Evolutionary conservation across 2,329 filamentous ascomycete species (phyloP).

Genomic region (Coniochaeta sp.): DNA sequence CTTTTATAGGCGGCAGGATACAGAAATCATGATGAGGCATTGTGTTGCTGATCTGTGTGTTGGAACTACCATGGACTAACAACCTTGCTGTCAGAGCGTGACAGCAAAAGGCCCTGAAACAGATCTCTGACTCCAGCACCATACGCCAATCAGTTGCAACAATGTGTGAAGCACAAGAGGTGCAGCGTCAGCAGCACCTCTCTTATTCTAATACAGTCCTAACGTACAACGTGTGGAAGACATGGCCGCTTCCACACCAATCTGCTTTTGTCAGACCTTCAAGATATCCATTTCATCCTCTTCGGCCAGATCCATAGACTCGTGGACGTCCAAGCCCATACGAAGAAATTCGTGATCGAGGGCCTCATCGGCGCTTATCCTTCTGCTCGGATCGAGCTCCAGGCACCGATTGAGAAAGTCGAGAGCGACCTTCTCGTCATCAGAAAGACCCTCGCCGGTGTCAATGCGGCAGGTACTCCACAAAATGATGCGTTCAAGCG

Average conservation of each 20-base stretch:
- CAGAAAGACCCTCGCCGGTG: conserved; percentile 43
- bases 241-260: too few relatives aligned
- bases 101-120: background rate
- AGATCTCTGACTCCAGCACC: background rate
- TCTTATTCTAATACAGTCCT: background rate
- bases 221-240: too few relatives aligned
- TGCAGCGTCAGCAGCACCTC: too few relatives aligned
- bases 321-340: conserved; percentile 21
- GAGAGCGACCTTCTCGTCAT: conserved; percentile 66
- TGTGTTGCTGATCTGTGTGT: background rate
- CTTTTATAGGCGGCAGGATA: background rate
- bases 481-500: conserved; percentile 85
- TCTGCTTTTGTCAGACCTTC: conserved; percentile 18
- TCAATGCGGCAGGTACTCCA: conserved; percentile 78
- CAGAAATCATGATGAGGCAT: background rate
- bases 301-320: conserved; percentile 24
- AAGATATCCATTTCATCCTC: conserved; percentile 50
- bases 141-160: background rate
- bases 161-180: background rate
- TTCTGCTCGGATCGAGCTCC: conserved; percentile 65
- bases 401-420: conserved; percentile 65
- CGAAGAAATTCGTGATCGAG: conserved; percentile 63
- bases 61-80: background rate
- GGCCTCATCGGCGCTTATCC: conserved; percentile 70
- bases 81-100: background rate